Conservation (phyloP, 257 asterid species). For the Jacaranda copaia region DNA sequence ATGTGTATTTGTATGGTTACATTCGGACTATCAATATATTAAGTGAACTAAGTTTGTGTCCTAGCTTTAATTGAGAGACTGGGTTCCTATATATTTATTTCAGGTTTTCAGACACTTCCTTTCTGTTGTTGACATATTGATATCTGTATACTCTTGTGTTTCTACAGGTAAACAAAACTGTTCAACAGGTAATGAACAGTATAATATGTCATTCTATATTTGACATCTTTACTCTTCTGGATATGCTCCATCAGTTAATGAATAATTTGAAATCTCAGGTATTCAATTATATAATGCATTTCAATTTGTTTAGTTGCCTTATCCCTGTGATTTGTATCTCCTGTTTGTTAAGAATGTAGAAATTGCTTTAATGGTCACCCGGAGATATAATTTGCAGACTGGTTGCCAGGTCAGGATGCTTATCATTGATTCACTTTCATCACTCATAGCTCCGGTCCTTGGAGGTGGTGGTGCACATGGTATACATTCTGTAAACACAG, state of each 20-base stretch:
- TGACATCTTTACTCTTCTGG: slow-evolving; percentile 77
- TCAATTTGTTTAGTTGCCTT: neutral
- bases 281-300: slow-evolving; percentile 16
- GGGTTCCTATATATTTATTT: slow-evolving; percentile 2
- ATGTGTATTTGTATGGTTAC: slow-evolving; percentile 12
- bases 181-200: slow-evolving; percentile 63
- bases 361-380: slow-evolving; percentile 1
- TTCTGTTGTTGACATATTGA: slow-evolving; percentile 9
- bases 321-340: slow-evolving; percentile 16
- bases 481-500: slow-evolving; percentile 36
- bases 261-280: slow-evolving; percentile 69
- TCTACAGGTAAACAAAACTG: slow-evolving; percentile 51
- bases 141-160: slow-evolving; percentile 24
- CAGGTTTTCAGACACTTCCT: neutral
- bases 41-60: neutral
- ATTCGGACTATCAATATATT: neutral
- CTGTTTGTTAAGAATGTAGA: slow-evolving; percentile 22
- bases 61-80: neutral
- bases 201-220: slow-evolving; percentile 66
- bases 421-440: slow-evolving; percentile 82
- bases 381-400: slow-evolving; percentile 45
- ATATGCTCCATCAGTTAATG: slow-evolving; percentile 68
- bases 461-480: slow-evolving; percentile 84
- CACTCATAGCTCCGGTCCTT: slow-evolving; percentile 84
- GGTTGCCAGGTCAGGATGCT: slow-evolving; percentile 61